A percentile compares a stretch with the other conserved stretches of the same genome.
These are phyloP conservation scores for Schizothecium vesticola DNA, from an alignment of 495 filamentous ascomycete species.

Conservation along the genomic window DNA sequence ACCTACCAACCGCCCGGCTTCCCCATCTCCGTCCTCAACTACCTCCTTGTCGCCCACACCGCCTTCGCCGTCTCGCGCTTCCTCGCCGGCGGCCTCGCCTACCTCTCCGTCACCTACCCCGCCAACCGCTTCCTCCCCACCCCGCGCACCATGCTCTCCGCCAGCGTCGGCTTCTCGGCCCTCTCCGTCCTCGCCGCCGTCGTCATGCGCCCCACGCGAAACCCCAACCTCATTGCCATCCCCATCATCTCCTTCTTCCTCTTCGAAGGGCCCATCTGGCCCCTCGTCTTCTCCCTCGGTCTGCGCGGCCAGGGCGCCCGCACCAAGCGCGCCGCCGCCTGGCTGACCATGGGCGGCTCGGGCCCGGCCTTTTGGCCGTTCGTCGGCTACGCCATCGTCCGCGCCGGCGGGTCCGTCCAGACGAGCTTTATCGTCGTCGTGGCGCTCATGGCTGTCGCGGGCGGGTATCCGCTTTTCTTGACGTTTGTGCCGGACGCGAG, in stretches of 20 bases:
- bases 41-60: constrained; percentile 42
- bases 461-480: constrained; percentile 37
- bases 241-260: constrained; percentile 59
- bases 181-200: constrained; percentile 38
- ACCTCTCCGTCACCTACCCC: constrained; percentile 44
- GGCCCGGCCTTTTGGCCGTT: constrained; percentile 65
- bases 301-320: constrained; percentile 64
- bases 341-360: constrained; percentile 59
- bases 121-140: constrained; percentile 31
- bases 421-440: constrained; percentile 33
- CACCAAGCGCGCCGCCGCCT: constrained; percentile 64
- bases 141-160: constrained; percentile 51
- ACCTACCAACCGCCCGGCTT: constrained; percentile 35
- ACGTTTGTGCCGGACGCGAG: constrained; percentile 34
- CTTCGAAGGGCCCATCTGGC: constrained; percentile 66
- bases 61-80: constrained; percentile 47
- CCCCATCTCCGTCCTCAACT: constrained; percentile 51
- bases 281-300: constrained; percentile 62
- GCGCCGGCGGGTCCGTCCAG: constrained; percentile 32
- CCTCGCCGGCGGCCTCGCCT: constrained; percentile 42
- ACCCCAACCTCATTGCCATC: constrained; percentile 49
- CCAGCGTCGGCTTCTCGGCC: constrained; percentile 41
- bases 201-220: constrained; percentile 39
- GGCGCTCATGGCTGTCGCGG: constrained; percentile 27
- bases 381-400: constrained; percentile 44